phyloP scores from a whole-genome alignment of 768 basidiomycete genomes.

The Lactarius deliciosus region DNA sequence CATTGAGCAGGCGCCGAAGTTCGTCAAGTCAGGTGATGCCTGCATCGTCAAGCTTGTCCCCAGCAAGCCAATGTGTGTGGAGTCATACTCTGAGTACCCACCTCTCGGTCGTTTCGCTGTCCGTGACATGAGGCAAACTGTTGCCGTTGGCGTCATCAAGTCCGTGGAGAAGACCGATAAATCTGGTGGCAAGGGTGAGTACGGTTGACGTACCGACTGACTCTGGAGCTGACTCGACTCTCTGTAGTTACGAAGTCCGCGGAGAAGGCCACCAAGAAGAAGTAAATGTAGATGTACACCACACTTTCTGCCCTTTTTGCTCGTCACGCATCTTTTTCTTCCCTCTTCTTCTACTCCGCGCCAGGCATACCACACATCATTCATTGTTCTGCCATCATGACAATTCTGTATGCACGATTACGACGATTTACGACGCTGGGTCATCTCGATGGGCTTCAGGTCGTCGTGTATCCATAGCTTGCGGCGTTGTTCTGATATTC shows the following conservation, averaged over 20 bases:
- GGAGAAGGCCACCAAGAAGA: constrained; percentile 96
- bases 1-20: constrained; percentile 87
- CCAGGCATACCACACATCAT: constrained; percentile 35
- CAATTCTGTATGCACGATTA: constrained; percentile 40
- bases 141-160: constrained; percentile 99
- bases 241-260: constrained; percentile 85
- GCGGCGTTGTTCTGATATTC: constrained; percentile 34
- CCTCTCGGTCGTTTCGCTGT: constrained; percentile 99
- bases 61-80: constrained; percentile 94
- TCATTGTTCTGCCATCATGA: constrained; percentile 33
- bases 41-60: constrained; percentile 98
- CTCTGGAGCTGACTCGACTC: constrained; percentile 21
- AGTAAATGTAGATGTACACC: constrained; percentile 79
- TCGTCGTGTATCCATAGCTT: constrained; percentile 36
- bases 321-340: constrained; percentile 42
- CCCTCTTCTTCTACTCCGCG: constrained; percentile 41
- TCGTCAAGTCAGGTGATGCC: constrained; percentile 99
- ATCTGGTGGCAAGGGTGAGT: constrained; percentile 76
- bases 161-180: constrained; percentile 94
- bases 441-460: constrained; percentile 30
- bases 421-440: constrained; percentile 34
- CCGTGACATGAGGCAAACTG: constrained; percentile 99
- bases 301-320: constrained; percentile 41
- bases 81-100: constrained; percentile 96
- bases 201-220: constrained; percentile 15